Base-by-base conservation (phyloP, 1,284 basidiomycete species). In the Porogramme epimiltina region DNA sequence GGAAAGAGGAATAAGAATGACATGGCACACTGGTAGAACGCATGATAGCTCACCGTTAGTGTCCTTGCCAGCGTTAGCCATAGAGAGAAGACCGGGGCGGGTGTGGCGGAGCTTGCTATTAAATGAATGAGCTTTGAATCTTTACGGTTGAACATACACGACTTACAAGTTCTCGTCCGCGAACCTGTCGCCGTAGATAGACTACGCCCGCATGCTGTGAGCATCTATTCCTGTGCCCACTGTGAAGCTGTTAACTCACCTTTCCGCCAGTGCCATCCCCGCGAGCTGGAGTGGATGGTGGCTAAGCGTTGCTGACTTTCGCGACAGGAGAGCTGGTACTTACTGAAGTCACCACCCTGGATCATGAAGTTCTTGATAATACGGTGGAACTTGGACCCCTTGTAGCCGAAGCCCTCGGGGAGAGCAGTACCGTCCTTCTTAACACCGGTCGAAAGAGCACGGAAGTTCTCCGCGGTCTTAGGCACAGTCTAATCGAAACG, bases 31-130 rank as follows among this genome's bases (percentile, higher is more conserved):
- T 42, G 49, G 15, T 11, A 0, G 9, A 37, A 25, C 9, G 3
- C 10, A 20, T 11, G 9, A 37, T 13, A 11, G 3, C 74, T 52
- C 66, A 88, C 89, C 91, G 61, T 93, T 93, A 5, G 91, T 93
- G 66, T 92, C 86, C 69, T 84, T 88, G 66, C 88, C 89, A 59
- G 94, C 87, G 69, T 97, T 98, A 53, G 95, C 93, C 94, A 97
- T 97, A 13, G 94, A 95, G 57, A 96, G 83, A 51, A 82, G 79
- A 63, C 93, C 94, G 50, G 90, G 84, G 39, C 81, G 84, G 59
- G 90, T 89, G 78, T 97, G 94, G 70, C 85, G 87, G 69, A 95
- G 87, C 80, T 95, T 92, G 78, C 89, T 89, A 51, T 47, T 43
- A 22, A n/a, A 36, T 47, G 45, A 26, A 24, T 44, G 20, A 38